phyloP scores from a whole-genome alignment of 257 asterid genomes.

The Cordia subcordata region DNA sequence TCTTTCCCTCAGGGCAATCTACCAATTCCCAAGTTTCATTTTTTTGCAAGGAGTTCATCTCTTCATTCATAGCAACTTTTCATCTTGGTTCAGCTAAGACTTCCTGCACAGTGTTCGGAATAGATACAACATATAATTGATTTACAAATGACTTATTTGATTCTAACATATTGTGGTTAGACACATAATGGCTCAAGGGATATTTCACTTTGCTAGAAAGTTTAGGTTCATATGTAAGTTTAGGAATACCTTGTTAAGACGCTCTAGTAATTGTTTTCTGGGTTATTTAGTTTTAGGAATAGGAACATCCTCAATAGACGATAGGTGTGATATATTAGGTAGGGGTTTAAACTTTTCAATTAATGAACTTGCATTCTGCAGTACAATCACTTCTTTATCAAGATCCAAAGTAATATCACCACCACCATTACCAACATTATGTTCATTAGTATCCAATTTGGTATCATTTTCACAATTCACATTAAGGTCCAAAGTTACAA shows the following conservation, averaged over 20 bases:
- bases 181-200: neutral
- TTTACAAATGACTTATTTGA: constrained; percentile 6
- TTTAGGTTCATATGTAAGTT: constrained; percentile 2
- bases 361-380: too few species aligned
- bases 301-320: neutral
- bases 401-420: too few species aligned
- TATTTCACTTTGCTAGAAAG: constrained; percentile 1
- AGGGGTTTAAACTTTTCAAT: too few species aligned
- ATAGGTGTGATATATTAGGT: too few species aligned
- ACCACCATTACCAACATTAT: too few species aligned
- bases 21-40: neutral
- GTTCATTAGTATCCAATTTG: too few species aligned
- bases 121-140: constrained; percentile 2
- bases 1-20: neutral
- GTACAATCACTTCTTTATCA: too few species aligned
- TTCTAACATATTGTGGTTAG: neutral
- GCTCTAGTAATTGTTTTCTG: neutral
- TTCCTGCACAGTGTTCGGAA: neutral
- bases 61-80: neutral
- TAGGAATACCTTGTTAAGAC: neutral
- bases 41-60: neutral
- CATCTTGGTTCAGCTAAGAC: neutral
- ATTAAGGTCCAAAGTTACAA: too few species aligned
- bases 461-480: too few species aligned
- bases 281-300: neutral